phyloP scores from a whole-genome alignment of 2,329 filamentous ascomycete genomes.

The Helicocarpus griseus region DNA sequence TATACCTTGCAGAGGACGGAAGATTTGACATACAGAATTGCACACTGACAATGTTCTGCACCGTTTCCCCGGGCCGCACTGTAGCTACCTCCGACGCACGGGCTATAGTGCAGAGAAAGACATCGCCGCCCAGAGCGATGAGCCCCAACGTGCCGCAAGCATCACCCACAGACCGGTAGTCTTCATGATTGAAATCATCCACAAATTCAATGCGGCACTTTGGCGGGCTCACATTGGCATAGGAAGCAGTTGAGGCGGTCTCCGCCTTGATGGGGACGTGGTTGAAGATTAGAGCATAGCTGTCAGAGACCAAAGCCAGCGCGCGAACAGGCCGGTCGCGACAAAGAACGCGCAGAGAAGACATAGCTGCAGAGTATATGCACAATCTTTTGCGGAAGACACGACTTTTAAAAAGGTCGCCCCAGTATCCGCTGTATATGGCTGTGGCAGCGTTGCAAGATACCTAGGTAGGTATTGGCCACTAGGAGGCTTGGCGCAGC shows the following conservation, averaged over 20 bases:
- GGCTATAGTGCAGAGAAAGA: slow-evolving; percentile 86
- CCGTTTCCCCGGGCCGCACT: slow-evolving; percentile 75
- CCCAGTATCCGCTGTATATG: too few species aligned
- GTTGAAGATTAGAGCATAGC: slow-evolving; percentile 75
- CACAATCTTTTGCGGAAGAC: too few species aligned
- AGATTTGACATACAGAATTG: slow-evolving; percentile 67
- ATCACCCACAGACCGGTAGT: slow-evolving; percentile 68
- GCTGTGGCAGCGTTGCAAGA: too few species aligned
- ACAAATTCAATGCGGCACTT: slow-evolving; percentile 86
- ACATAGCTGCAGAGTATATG: slow-evolving; percentile 30
- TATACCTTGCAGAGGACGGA: too few species aligned
- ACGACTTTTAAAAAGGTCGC: too few species aligned
- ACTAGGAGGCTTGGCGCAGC: too few species aligned
- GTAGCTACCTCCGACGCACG: slow-evolving; percentile 68
- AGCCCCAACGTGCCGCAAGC: slow-evolving; percentile 81
- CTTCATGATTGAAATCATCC: slow-evolving; percentile 56
- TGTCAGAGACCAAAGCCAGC: slow-evolving; percentile 71
- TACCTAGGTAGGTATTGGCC: too few species aligned
- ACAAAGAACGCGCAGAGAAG: slow-evolving; percentile 69
- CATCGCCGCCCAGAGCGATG: slow-evolving; percentile 71
- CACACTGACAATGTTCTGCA: slow-evolving; percentile 76
- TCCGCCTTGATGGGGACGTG: slow-evolving; percentile 61
- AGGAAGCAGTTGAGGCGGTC: slow-evolving; percentile 36
- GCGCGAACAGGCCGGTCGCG: slow-evolving; percentile 79
- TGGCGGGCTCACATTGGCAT: slow-evolving; percentile 30